Percentiles rank a stretch among this genome's conserved stretches.
These are phyloP conservation scores for Marchantia paleacea DNA, from an alignment of 225 moss, liverwort and hornwort genomes.

Conservation along the genomic window DNA sequence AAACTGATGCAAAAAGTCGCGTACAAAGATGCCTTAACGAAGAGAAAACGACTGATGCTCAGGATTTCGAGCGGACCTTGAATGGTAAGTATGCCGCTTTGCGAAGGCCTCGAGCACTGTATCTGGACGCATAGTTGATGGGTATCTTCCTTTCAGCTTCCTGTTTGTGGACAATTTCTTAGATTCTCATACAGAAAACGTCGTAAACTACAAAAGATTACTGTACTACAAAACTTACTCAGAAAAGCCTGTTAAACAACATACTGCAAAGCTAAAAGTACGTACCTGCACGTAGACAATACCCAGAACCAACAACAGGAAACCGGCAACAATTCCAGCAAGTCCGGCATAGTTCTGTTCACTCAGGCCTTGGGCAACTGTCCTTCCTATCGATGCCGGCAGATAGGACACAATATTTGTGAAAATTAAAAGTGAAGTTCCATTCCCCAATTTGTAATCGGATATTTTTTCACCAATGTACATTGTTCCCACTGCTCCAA, in stretches of 20 bases:
- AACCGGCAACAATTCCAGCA: conserved; percentile 63
- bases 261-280: background rate
- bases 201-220: background rate
- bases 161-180: conserved; percentile 47
- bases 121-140: conserved; percentile 92
- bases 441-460: conserved; percentile 86
- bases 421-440: conserved; percentile 88
- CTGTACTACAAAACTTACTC: background rate
- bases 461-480: conserved; percentile 83
- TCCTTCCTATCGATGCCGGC: conserved; percentile 89
- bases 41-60: background rate
- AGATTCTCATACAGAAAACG: background rate
- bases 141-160: conserved; percentile 98
- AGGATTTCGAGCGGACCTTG: conserved; percentile 47
- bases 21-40: background rate
- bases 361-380: conserved; percentile 72
- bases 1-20: background rate
- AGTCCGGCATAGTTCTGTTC: conserved; percentile 88
- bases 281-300: conserved; percentile 95
- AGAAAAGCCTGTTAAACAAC: background rate
- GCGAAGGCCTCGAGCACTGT: conserved; percentile 80
- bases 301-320: conserved; percentile 84
- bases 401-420: conserved; percentile 97
- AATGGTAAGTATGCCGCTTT: conserved; percentile 96
- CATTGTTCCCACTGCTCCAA: conserved; percentile 75